Evolutionary conservation across 1,139 yeast genomes (phyloP).

Genomic region (Blastobotrys arbuscula): DNA sequence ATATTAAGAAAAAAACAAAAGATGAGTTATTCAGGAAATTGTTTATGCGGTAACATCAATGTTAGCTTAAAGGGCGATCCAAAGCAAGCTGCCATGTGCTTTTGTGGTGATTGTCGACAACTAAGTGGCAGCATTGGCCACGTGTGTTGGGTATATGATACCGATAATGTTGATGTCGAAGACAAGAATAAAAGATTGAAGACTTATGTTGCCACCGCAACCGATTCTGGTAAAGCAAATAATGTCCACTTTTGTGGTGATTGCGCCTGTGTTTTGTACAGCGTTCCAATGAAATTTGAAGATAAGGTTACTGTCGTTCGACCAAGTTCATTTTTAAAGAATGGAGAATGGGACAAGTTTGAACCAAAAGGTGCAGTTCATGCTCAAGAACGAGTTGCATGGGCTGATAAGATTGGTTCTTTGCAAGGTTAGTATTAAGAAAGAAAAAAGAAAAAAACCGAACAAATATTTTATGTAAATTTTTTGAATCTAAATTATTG

Average conservation of each 20-base stretch:
- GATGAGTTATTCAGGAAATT: not conserved
- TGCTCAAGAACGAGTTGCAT: not conserved
- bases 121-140: slow-evolving; percentile 31
- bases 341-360: not conserved
- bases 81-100: not conserved
- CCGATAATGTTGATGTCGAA: slow-evolving; percentile 20
- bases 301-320: slow-evolving; percentile 15
- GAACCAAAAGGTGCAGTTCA: not conserved
- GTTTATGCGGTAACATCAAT: not conserved
- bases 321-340: not conserved
- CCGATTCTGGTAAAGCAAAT: slow-evolving; percentile 29
- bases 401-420: slow-evolving; percentile 1
- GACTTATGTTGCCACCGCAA: slow-evolving; percentile 20
- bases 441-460: too few species aligned
- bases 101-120: slow-evolving; percentile 20
- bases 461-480: too few species aligned
- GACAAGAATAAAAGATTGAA: slow-evolving; percentile 19
- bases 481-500: too few species aligned
- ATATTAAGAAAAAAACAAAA: not conserved
- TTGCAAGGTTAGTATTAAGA: too few species aligned
- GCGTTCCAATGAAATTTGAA: slow-evolving; percentile 27
- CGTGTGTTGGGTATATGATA: slow-evolving; percentile 19
- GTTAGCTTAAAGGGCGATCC: not conserved
- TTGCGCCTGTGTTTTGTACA: slow-evolving; percentile 28
- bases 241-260: slow-evolving; percentile 25